Evolutionary conservation across 2,329 filamentous ascomycete genomes (phyloP).

Genomic region (Aspergillus cejpii): DNA sequence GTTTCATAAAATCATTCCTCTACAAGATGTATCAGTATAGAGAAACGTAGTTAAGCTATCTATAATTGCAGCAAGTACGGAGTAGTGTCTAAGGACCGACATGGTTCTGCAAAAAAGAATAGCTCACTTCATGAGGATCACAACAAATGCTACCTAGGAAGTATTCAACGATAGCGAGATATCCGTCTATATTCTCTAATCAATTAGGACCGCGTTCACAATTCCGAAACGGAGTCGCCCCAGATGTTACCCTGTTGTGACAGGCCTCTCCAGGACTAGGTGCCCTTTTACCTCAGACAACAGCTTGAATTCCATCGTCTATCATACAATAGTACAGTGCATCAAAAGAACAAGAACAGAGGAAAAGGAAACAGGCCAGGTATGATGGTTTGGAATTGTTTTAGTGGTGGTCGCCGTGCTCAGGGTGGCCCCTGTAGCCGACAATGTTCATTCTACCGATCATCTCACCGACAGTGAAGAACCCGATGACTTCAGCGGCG

Average conservation of each 20-base stretch:
- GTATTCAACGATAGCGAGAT: too few relatives aligned
- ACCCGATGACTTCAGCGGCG: conserved; percentile 79
- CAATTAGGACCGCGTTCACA: neutral
- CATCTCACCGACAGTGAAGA: conserved; percentile 98
- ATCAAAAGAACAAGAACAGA: conserved; percentile 27
- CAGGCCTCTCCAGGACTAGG: neutral
- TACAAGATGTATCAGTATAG: neutral
- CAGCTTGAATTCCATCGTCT: conserved; percentile 43
- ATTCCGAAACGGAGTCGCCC: neutral
- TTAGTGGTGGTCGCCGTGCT: conserved; percentile 41
- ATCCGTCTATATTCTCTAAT: too few relatives aligned
- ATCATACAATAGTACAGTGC: conserved; percentile 42
- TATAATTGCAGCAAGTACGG: too few relatives aligned
- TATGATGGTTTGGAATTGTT: conserved; percentile 24
- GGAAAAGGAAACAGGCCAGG: conserved; percentile 26
- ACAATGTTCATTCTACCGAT: conserved; percentile 91
- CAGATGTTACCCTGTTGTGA: neutral
- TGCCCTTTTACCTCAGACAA: conserved; percentile 33
- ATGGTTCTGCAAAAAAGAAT: too few relatives aligned
- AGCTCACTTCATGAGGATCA: too few relatives aligned
- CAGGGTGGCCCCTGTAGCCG: conserved; percentile 71
- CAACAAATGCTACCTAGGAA: too few relatives aligned
- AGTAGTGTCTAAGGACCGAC: too few relatives aligned
- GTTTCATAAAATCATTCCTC: neutral
- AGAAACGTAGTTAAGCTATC: too few relatives aligned